A percentile compares a stretch with the other conserved stretches of the same genome.
Conservation (phyloP, 2,329 filamentous ascomycete species). For the Calonectria pseudoturangicola region DNA sequence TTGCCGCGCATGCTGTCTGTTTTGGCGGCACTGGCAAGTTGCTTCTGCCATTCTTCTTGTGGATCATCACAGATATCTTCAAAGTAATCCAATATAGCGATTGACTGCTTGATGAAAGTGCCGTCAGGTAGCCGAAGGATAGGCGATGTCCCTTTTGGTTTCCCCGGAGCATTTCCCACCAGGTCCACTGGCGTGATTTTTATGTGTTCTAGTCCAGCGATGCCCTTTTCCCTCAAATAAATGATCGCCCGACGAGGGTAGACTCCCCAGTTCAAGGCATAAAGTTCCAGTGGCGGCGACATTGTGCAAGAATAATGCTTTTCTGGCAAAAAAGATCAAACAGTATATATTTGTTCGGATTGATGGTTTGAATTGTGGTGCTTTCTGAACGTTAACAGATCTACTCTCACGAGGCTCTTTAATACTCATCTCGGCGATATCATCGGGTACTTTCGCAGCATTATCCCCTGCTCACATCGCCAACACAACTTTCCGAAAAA, state of each 20-base stretch:
- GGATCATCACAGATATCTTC: conserved; percentile 47
- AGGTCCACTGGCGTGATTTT: conserved; percentile 13
- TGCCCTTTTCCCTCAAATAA: conserved; percentile 7
- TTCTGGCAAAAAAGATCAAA: not conserved
- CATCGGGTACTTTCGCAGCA: not conserved
- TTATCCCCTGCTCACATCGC: not conserved
- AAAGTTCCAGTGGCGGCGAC: conserved; percentile 9
- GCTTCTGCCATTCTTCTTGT: conserved; percentile 32
- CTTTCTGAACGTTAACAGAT: no score
- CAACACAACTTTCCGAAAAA: conserved; percentile 1
- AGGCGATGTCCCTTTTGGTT: conserved; percentile 40
- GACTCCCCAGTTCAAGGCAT: not conserved
- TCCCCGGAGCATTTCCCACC: conserved; percentile 32
- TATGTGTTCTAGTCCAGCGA: not conserved
- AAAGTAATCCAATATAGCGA: conserved; percentile 45
- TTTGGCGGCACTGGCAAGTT: conserved; percentile 17
- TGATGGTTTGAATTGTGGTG: no score
- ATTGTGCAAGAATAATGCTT: not conserved
- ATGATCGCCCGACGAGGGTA: conserved; percentile 12
- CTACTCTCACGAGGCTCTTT: not conserved
- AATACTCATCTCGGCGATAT: not conserved
- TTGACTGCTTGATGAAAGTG: conserved; percentile 45
- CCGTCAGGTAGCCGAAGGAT: conserved; percentile 43
- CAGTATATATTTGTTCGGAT: not conserved
- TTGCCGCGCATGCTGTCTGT: conserved; percentile 28